These are phyloP conservation scores for Fagopyrum esculentum DNA, from an alignment of 148 eudicot species.

Conservation along the genomic window DNA sequence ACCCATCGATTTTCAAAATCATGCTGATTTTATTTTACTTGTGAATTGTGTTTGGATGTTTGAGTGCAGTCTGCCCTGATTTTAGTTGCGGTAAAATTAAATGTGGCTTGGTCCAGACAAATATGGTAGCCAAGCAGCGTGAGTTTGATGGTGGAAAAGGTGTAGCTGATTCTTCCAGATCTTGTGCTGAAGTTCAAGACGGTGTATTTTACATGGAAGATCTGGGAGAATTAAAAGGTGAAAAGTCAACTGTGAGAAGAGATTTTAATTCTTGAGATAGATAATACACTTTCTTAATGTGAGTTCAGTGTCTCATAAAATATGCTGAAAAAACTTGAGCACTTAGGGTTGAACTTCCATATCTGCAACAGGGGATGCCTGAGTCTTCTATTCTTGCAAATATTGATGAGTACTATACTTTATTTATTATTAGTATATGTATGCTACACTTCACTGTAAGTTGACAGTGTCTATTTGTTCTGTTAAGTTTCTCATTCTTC, in stretches of 20 bases:
- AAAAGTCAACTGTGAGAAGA: neutral
- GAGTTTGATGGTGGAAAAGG: slow-evolving; percentile 8
- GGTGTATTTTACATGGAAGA: slow-evolving; percentile 28
- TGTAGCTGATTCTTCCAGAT: slow-evolving; percentile 14
- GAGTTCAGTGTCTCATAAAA: neutral
- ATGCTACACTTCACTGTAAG: neutral
- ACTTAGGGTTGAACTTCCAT: neutral
- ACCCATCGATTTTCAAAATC: neutral
- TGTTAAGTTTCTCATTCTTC: neutral
- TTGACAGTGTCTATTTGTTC: neutral
- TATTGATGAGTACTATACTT: neutral
- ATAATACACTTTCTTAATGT: neutral
- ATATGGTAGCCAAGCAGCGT: slow-evolving; percentile 3
- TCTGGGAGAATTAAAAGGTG: slow-evolving; percentile 12
- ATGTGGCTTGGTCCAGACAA: neutral
- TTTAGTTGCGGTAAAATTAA: neutral
- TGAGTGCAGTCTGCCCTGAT: neutral
- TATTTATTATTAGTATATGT: neutral
- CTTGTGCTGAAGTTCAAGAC: slow-evolving; percentile 11
- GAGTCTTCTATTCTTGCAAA: slow-evolving; percentile 1
- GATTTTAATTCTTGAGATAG: neutral
- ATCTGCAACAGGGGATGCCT: neutral
- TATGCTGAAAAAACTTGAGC: neutral
- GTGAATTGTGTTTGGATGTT: neutral
- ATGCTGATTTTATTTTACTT: neutral